Conservation (phyloP, 1,284 basidiomycete species). For the Kwoniella shivajii region DNA sequence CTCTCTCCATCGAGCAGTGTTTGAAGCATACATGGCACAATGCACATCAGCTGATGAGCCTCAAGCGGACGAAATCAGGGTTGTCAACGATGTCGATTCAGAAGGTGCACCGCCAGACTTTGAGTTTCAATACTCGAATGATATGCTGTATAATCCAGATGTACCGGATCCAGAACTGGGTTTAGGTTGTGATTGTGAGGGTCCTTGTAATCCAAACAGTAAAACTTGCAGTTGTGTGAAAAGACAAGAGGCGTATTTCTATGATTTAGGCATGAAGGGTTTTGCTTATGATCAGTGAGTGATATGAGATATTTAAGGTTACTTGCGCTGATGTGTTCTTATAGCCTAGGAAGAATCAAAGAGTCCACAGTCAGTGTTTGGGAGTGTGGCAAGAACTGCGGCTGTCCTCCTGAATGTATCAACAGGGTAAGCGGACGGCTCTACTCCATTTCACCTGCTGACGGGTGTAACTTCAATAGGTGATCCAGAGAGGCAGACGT, state of each 20-base stretch:
- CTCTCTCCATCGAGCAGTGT: constrained; percentile 54
- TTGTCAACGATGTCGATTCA: constrained; percentile 67
- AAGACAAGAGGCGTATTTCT: constrained; percentile 60
- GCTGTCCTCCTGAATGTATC: constrained; percentile 74
- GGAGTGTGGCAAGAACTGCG: constrained; percentile 82
- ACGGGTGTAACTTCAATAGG: too few relatives aligned
- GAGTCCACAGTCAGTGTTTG: constrained; percentile 67
- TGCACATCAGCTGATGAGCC: constrained; percentile 66
- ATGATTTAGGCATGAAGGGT: constrained; percentile 53
- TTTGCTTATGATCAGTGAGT: constrained; percentile 63
- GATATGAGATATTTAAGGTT: background rate
- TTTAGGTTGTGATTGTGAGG: constrained; percentile 70
- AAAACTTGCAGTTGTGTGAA: constrained; percentile 68
- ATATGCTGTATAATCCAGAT: constrained; percentile 67
- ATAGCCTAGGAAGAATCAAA: constrained; percentile 60
- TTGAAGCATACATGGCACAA: constrained; percentile 62
- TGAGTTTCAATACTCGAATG: constrained; percentile 49
- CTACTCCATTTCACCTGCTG: too few relatives aligned
- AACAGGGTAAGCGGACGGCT: constrained; percentile 71
- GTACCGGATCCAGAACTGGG: constrained; percentile 70
- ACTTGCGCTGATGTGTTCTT: background rate
- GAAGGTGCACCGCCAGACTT: constrained; percentile 61
- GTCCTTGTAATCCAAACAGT: constrained; percentile 69
- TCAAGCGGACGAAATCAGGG: constrained; percentile 64
- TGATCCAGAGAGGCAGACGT: constrained; percentile 77